Evolutionary conservation across 2,329 filamentous ascomycete species (phyloP).

Genomic region (Aspergillus viridinutans): DNA sequence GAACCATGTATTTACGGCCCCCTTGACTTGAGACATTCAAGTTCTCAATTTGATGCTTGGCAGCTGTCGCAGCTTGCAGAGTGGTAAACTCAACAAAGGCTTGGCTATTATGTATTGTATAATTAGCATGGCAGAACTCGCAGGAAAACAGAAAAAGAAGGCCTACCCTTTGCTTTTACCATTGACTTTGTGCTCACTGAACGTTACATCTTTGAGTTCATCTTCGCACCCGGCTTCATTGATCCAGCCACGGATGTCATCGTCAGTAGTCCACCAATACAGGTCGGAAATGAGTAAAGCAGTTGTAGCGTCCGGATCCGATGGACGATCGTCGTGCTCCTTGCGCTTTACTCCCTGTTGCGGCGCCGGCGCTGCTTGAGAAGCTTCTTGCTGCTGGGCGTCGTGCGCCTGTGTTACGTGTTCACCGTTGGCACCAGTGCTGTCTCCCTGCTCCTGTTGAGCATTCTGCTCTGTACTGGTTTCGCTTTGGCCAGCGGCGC

Average conservation of each 20-base stretch:
- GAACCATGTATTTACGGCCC: slow-evolving; percentile 64
- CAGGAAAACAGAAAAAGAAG: neutral
- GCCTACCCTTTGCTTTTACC: slow-evolving; percentile 95
- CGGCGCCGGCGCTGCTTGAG: slow-evolving; percentile 27
- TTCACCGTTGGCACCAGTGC: slow-evolving; percentile 22
- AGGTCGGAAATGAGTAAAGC: slow-evolving; percentile 85
- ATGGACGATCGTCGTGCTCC: slow-evolving; percentile 51
- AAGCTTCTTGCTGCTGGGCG: slow-evolving; percentile 16
- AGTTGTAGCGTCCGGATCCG: slow-evolving; percentile 58
- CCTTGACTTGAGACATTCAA: slow-evolving; percentile 53
- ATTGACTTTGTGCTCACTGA: slow-evolving; percentile 98
- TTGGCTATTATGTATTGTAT: slow-evolving; percentile 44
- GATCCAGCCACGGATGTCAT: slow-evolving; percentile 86
- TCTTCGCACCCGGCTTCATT: slow-evolving; percentile 74
- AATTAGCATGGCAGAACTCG: slow-evolving; percentile 1
- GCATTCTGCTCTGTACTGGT: slow-evolving; percentile 14
- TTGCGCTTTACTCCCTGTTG: slow-evolving; percentile 62
- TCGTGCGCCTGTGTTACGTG: slow-evolving; percentile 18
- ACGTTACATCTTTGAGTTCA: slow-evolving; percentile 87
- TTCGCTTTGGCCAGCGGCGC: slow-evolving; percentile 12
- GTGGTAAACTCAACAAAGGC: slow-evolving; percentile 82
- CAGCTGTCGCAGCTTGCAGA: slow-evolving; percentile 77
- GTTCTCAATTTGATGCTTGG: slow-evolving; percentile 75
- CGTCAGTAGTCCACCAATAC: slow-evolving; percentile 95
- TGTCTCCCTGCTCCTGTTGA: slow-evolving; percentile 24